Evolutionary conservation across 257 asterid species (phyloP), one percentile per base, ranked within the genome.

Genomic region (Plectranthus barbatus): DNA sequence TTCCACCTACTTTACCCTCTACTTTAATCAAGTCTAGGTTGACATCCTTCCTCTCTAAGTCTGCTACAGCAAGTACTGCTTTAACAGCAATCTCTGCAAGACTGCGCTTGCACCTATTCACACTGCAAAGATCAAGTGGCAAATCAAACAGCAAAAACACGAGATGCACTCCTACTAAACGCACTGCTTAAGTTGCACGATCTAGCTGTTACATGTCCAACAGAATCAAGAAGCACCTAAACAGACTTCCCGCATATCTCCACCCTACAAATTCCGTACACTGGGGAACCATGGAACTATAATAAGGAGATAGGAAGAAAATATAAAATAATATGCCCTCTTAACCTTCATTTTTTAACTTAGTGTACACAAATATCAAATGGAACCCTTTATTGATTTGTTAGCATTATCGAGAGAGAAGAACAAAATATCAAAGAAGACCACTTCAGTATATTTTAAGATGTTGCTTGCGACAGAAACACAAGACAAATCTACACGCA

Each of bases 41-140:
- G 54, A 92, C 95, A 77, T 88, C 98, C 81, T 79, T 92, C 78
- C 98, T 83, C 80, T 84, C 97, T 69, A 92, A 70, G 82, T 92
- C 98, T 39, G 97, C 98, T 71, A 92, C 97, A 34, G 98, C 93
- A 44, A 92, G 73, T 66, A 92, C 98, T 39, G 98, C 98, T 65
- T 86, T 89, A 56, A 92, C 98, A 50, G 98, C 97, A 76, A 92
- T 86, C 81, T 92, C 98, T 0, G 97, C 98, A 77, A 92, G 66
- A 70, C 81, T 83, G 47, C 91, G 89, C 64, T 92, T 92, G 77
- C 98, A 92, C 81, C 98, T 86, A 72, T 85, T 89, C 77, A 92
- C 97, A 73, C 98, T 91, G 94, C 83, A 74, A 66, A 37, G 45
- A 8, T 67, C 3, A 33, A 37, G 37, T 64, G 44, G 54, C 21